phyloP scores from a whole-genome alignment of 2,329 filamentous ascomycete genomes.

The Ceratocystis alfenasii region DNA sequence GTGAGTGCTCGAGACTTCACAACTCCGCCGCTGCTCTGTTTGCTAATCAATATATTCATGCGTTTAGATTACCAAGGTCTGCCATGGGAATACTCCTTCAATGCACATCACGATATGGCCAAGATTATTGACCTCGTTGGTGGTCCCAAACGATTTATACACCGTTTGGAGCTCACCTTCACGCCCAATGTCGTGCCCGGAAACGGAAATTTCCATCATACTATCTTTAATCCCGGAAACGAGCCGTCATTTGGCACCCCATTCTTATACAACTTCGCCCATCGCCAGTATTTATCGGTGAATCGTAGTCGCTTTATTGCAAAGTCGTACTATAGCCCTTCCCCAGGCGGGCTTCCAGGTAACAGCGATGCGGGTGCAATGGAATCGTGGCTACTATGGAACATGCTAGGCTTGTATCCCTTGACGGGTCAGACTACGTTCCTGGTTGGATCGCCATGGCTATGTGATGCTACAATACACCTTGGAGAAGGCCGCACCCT shows the following conservation, averaged over 20 bases:
- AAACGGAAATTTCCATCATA: slow-evolving; percentile 38
- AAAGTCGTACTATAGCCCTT: slow-evolving; percentile 46
- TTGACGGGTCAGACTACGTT: slow-evolving; percentile 58
- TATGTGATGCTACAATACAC: slow-evolving; percentile 45
- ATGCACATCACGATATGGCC: slow-evolving; percentile 56
- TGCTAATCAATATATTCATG: background rate
- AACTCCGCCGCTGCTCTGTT: background rate
- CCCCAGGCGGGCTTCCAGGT: slow-evolving; percentile 48
- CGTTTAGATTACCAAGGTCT: slow-evolving; percentile 43
- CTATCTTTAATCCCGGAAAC: slow-evolving; percentile 56
- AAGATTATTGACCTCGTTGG: slow-evolving; percentile 43
- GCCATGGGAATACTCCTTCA: slow-evolving; percentile 56
- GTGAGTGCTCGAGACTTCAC: slow-evolving; percentile 24
- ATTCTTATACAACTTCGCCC: slow-evolving; percentile 57
- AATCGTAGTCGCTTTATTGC: slow-evolving; percentile 46
- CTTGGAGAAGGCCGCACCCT: slow-evolving; percentile 45
- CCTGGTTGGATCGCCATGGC: slow-evolving; percentile 53
- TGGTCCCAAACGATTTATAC: slow-evolving; percentile 43
- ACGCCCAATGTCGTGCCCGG: slow-evolving; percentile 35
- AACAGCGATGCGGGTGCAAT: slow-evolving; percentile 63
- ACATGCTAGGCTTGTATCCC: slow-evolving; percentile 56
- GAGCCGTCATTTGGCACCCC: slow-evolving; percentile 56
- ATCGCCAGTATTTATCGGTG: slow-evolving; percentile 50
- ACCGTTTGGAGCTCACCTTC: slow-evolving; percentile 51
- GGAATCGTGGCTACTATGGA: slow-evolving; percentile 59